phyloP scores from a whole-genome alignment of 2,329 filamentous ascomycete species.

The Stenocarpella maydis region DNA sequence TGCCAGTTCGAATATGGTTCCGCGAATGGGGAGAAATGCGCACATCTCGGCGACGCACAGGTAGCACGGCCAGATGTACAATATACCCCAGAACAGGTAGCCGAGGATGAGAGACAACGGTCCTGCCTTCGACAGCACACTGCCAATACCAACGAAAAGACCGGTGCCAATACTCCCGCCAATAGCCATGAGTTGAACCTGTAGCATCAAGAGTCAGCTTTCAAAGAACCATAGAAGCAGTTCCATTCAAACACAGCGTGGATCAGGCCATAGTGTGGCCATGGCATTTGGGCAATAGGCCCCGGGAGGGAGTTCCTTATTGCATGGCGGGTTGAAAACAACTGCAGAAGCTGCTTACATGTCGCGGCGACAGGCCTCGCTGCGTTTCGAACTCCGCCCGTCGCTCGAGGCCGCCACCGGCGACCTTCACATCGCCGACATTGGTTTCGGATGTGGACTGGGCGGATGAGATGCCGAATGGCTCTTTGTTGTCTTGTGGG shows the following conservation, averaged over 20 bases:
- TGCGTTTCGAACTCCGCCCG: conserved; percentile 37
- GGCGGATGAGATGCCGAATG: conserved; percentile 5
- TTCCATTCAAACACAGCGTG: no score
- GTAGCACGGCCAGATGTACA: conserved; percentile 54
- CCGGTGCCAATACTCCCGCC: conserved; percentile 57
- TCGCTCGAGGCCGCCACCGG: conserved; percentile 19
- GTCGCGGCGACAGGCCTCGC: conserved; percentile 46
- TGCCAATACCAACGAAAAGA: conserved; percentile 53
- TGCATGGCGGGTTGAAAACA: no score
- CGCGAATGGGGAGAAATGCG: conserved; percentile 61
- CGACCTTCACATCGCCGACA: conserved; percentile 9
- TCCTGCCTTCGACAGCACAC: conserved; percentile 51
- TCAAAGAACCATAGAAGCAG: no score
- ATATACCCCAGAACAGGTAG: conserved; percentile 54
- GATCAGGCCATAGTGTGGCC: no score
- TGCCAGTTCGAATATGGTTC: conserved; percentile 62
- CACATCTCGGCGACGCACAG: conserved; percentile 65
- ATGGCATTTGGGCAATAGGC: no score
- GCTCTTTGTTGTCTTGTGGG: conserved; percentile 15
- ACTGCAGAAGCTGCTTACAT: no score
- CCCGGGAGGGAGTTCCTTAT: no score
- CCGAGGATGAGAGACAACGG: conserved; percentile 54
- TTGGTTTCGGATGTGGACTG: conserved; percentile 16
- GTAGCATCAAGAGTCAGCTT: no score
- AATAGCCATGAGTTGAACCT: conserved; percentile 59